Evolutionary conservation across 1,139 yeast genomes (phyloP), one percentile per base, ranked within the genome.

Genomic region (Nematodospora anomalae): DNA sequence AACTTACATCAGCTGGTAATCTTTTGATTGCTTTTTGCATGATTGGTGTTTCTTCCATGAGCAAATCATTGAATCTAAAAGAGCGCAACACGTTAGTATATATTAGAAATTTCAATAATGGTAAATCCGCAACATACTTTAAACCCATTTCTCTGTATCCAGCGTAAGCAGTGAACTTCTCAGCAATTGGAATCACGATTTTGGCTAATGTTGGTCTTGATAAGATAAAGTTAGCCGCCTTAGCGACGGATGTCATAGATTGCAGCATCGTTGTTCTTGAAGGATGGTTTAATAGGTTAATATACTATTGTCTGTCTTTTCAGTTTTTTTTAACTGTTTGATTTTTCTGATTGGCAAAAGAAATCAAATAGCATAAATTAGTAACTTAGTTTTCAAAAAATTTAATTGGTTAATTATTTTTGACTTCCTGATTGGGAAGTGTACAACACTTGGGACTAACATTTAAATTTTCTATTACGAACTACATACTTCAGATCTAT

Each of bases 111-210:
- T n/a, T n/a, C n/a, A n/a, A n/a, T n/a, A n/a, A n/a, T n/a, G n/a
- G n/a, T n/a, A n/a, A n/a, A 20, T 27, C 23, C 16, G n/a, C 18
- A 9, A 74, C 79, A 36, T 38, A 40, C 41, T 78, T 87, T 55
- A 89, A 77, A 35, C 97, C 97, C 75, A 90, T 69, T 64, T 87
- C 80, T 75, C 97, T 85, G 84, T 90, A 89, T 42, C 97, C 97
- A 42, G 95, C 76, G 52, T 76, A 75, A 49, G 81, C 71, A 51
- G 78, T 72, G 67, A 83, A 89, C 49, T 78, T 68, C 60, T 82
- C 78, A 37, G 97, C 85, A 29, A 83, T 74, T 51, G 98, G 97
- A 28, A 82, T 76, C 47, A 86, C 72, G 47, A 89, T 62, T 60
- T 82, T 80, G 51, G 85, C 76, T 57, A 90, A 77, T 41, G 81